Base-by-base conservation (phyloP, 2,329 filamentous ascomycete genomes). In the Hypoxylon rubiginosum region DNA sequence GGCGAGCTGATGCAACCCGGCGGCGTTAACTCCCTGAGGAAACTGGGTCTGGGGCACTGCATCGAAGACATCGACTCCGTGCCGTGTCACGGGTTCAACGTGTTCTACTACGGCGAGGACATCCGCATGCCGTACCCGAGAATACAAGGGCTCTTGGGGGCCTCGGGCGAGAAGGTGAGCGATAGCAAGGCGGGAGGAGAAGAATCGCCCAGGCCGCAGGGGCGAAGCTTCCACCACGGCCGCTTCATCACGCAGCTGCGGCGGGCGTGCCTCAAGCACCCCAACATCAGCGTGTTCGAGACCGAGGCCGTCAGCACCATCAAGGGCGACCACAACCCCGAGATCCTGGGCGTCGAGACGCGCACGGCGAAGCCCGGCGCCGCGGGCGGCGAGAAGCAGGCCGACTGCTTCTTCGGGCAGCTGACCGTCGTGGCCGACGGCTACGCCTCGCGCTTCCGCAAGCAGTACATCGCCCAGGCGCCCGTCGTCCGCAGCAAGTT, bases 1-100 rank as follows among this genome's bases (percentile, higher is more conserved):
- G 96, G 96, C 73, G 96, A 99, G 82, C 82, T 99, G 70, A 83
- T 99, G 73, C 96, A 99, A 80, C 96, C 96, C 0, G 96, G 96
- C 54, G 96, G 96, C 53, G 90, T 97, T 34, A 84, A 88, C 56
- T 92, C 96, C 7, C 84, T 99, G 74, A 86, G 90, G 75, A 89
- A 92, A 76, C 83, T 99, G 53, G 96, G 96, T 2, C 81, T 99
- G 69, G 85, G 84, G 58, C 88, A 94, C 73, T 97, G 93, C 77
- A 82, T 98, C 64, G 93, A 98, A 64, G 92, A 82, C 62, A 98
- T 99, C 73, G 96, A 99, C 77, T 90, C 94, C 4, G 85, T 97
- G 50, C 85, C 88, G 21, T 94, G 93, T 73, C 85, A 91, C 68
- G 96, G 96, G 52, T 98, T 97, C 83, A 90, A 95, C 76, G 90